These are phyloP conservation scores for Komagataella pseudopastoris DNA, from an alignment of 805 yeast genomes.

Conservation along the genomic window DNA sequence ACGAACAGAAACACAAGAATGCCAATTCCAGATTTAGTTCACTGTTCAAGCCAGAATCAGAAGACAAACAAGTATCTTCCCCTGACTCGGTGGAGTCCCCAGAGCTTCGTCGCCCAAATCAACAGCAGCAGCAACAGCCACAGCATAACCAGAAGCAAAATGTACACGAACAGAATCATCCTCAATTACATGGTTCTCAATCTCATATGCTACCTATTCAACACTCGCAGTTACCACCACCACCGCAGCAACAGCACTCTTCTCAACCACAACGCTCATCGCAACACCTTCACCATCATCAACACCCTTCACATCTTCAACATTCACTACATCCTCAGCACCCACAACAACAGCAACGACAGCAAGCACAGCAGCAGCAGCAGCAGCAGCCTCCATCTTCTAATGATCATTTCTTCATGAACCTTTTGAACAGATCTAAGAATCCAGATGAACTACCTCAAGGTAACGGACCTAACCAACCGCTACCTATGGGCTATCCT, in stretches of 20 bases:
- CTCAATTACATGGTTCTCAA: neutral
- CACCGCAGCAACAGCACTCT: conserved; percentile 3
- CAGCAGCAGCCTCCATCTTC: neutral
- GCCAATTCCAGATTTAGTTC: neutral
- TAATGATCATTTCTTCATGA: conserved; percentile 6
- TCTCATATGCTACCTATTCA: neutral
- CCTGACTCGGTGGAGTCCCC: neutral
- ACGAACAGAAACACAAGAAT: neutral
- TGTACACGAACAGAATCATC: neutral
- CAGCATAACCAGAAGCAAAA: conserved; percentile 4
- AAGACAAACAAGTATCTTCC: neutral
- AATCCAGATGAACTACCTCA: neutral
- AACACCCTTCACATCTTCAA: neutral
- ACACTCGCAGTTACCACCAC: conserved; percentile 1
- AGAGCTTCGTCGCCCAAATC: neutral
- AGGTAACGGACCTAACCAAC: neutral
- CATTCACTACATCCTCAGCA: conserved; percentile 2
- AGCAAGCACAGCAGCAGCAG: conserved; percentile 1
- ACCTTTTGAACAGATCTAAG: conserved; percentile 4
- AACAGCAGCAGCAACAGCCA: conserved; percentile 6
- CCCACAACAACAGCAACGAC: conserved; percentile 1
- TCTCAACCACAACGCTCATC: conserved; percentile 3
- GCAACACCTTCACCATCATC: conserved; percentile 2
- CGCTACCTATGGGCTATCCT: neutral
- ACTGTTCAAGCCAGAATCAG: neutral